A percentile compares a stretch with the other conserved stretches of the same genome.
phyloP scores from a whole-genome alignment of 1,284 basidiomycete species.

The Gomphus bonarii region DNA sequence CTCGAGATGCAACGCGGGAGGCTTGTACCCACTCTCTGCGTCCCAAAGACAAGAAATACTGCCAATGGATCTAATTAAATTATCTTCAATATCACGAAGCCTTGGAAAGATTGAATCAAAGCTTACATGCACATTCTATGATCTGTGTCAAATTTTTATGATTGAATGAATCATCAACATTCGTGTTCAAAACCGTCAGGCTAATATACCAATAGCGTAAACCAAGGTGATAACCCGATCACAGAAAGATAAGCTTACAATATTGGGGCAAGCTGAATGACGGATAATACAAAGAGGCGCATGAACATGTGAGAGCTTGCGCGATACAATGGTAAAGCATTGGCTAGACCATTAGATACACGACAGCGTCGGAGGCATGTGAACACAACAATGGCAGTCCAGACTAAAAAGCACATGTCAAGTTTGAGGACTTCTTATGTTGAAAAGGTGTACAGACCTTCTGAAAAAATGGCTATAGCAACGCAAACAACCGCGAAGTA shows the following conservation, averaged over 20 bases:
- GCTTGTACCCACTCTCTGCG: background rate
- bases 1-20: background rate
- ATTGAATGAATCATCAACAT: background rate
- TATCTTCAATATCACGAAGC: background rate
- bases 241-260: background rate
- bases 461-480: background rate
- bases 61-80: background rate
- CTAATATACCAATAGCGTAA: background rate
- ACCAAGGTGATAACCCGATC: background rate
- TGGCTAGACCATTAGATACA: background rate
- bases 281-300: background rate
- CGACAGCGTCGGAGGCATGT: background rate
- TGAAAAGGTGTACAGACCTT: background rate
- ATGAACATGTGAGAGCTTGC: background rate
- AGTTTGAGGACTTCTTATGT: too few species aligned
- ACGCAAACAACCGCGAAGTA: background rate
- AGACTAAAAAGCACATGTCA: background rate
- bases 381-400: background rate
- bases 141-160: background rate
- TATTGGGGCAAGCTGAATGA: background rate
- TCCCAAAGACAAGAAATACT: background rate
- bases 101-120: background rate
- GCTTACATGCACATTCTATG: background rate
- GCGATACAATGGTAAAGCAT: background rate
- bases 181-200: background rate